phyloP scores from a whole-genome alignment of 2,329 filamentous ascomycete genomes.

The Emericellopsis atlantica region DNA sequence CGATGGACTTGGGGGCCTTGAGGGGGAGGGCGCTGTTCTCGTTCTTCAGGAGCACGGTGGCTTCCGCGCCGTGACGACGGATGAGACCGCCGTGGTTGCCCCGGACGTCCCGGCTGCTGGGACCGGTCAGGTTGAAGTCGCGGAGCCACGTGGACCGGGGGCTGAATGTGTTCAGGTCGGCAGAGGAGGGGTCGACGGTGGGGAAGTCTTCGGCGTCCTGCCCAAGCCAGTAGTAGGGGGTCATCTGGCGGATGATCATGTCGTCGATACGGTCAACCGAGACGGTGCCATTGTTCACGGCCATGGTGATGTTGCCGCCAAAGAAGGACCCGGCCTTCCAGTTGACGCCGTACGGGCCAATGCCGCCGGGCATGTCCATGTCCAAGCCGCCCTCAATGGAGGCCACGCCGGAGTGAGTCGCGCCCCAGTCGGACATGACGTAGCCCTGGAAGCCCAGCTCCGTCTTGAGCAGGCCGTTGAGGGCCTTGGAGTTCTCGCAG shows the following conservation, averaged over 20 bases:
- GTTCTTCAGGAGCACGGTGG: constrained; percentile 66
- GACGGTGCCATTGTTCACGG: constrained; percentile 34
- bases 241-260: constrained; percentile 40
- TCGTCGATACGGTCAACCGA: constrained; percentile 26
- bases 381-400: constrained; percentile 32
- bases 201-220: constrained; percentile 32
- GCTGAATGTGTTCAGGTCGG: constrained; percentile 34
- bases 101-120: constrained; percentile 35
- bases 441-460: constrained; percentile 36
- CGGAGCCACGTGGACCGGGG: constrained; percentile 31
- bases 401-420: constrained; percentile 24
- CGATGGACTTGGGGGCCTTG: constrained; percentile 41
- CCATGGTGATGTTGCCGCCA: constrained; percentile 29
- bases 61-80: constrained; percentile 39
- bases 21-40: constrained; percentile 45
- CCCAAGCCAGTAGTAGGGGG: constrained; percentile 34
- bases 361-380: constrained; percentile 37
- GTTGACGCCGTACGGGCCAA: constrained; percentile 16
- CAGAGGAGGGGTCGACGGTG: constrained; percentile 27
- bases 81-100: constrained; percentile 42
- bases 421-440: constrained; percentile 30
- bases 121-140: constrained; percentile 30
- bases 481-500: constrained; percentile 33
- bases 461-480: constrained; percentile 35
- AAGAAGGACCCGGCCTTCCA: constrained; percentile 24